Percentiles rank a stretch among this genome's conserved stretches.
phyloP scores from a whole-genome alignment of 768 basidiomycete species.

The Tulasnella sp. region DNA sequence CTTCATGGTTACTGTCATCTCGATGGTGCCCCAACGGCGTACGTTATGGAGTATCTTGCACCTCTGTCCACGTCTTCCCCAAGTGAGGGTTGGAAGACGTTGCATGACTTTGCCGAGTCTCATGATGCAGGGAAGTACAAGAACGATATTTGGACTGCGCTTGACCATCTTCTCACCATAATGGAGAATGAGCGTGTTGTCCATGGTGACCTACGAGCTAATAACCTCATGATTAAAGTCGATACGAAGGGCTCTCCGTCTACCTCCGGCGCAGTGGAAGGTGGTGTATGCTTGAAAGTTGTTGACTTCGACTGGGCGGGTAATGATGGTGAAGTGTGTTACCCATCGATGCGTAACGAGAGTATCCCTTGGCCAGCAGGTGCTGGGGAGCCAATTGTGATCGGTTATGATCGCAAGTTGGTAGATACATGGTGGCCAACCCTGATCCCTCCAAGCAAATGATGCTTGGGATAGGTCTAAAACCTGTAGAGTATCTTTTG shows the following conservation, averaged over 20 bases:
- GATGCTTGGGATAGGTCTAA: too few species aligned
- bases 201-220: conserved; percentile 4
- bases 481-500: too few species aligned
- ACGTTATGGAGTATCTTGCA: conserved; percentile 5
- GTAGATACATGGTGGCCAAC: not conserved
- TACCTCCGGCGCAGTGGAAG: not conserved
- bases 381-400: not conserved
- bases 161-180: not conserved
- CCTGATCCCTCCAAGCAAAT: too few species aligned
- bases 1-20: not conserved
- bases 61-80: too few species aligned
- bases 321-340: not conserved
- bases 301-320: conserved; percentile 12
- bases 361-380: not conserved
- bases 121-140: not conserved
- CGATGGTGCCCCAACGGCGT: conserved; percentile 11
- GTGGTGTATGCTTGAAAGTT: not conserved
- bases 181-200: not conserved
- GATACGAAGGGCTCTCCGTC: not conserved
- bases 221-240: conserved; percentile 5
- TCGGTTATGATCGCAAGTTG: not conserved
- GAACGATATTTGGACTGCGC: not conserved
- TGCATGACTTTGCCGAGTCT: not conserved
- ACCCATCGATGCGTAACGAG: conserved; percentile 3
- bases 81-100: not conserved